These are phyloP conservation scores for Raphidocelis subcapitata DNA, from an alignment of 139 green algal genomes.

Conservation along the genomic window DNA sequence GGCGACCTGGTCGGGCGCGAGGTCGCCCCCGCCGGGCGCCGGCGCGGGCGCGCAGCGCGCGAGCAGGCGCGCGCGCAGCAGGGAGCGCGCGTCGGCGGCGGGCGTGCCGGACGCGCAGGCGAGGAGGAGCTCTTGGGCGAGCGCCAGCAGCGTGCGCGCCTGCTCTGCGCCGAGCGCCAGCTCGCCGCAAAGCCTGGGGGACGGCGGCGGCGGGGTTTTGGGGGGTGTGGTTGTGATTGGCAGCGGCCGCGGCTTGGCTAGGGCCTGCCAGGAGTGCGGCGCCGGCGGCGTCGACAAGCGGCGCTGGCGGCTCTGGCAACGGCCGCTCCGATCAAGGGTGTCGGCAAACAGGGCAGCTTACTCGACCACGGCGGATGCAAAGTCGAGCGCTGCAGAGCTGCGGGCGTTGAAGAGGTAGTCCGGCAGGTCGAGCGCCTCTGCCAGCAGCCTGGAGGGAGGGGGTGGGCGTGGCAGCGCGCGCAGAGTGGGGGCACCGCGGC, in stretches of 20 bases:
- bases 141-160: not conserved
- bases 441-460: constrained; percentile 7
- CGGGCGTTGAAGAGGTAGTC: constrained; percentile 18
- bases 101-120: not conserved
- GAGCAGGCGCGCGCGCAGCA: not conserved
- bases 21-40: not conserved
- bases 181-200: constrained; percentile 1
- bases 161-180: not conserved
- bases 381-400: constrained; percentile 15
- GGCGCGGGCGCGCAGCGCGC: not conserved
- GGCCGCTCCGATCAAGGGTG: no score
- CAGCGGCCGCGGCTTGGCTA: no score
- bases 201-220: not conserved
- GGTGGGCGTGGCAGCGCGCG: no score
- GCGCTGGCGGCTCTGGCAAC: no score
- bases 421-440: not conserved
- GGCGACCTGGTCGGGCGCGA: not conserved
- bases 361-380: not conserved
- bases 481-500: no score
- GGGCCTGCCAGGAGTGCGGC: no score
- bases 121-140: constrained; percentile 17
- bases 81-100: not conserved
- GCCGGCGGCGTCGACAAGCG: no score
- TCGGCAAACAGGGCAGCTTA: not conserved
- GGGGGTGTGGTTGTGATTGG: not conserved